Conservation (phyloP, 2,329 filamentous ascomycete genomes). For the Xylariaceae sp. region DNA sequence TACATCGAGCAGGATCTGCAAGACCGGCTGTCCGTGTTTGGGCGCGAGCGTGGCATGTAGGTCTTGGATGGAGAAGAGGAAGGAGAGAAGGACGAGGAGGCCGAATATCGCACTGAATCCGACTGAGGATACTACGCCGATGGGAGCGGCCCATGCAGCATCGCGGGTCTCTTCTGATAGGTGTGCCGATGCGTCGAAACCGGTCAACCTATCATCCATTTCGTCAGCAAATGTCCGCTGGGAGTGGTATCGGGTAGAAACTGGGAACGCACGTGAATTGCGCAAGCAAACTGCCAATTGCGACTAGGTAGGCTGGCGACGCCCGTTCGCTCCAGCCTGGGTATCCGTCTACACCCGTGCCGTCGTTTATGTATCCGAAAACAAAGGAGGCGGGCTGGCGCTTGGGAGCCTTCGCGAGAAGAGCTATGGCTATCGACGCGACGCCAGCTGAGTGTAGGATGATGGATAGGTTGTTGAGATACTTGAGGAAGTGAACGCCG, state of each 20-base stretch:
- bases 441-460: slow-evolving; percentile 50
- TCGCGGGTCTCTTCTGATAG: slow-evolving; percentile 53
- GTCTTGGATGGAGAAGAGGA: slow-evolving; percentile 56
- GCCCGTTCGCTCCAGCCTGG: slow-evolving; percentile 50
- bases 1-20: slow-evolving; percentile 54
- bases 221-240: background rate
- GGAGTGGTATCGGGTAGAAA: too few relatives aligned
- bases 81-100: slow-evolving; percentile 43
- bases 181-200: slow-evolving; percentile 53
- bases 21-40: slow-evolving; percentile 46
- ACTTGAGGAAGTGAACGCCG: slow-evolving; percentile 49
- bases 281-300: slow-evolving; percentile 48
- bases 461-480: slow-evolving; percentile 54
- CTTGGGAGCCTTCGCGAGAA: slow-evolving; percentile 52
- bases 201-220: slow-evolving; percentile 29
- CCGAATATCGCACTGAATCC: slow-evolving; percentile 42
- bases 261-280: slow-evolving; percentile 37
- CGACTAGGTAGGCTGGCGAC: slow-evolving; percentile 49
- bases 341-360: slow-evolving; percentile 40
- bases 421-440: slow-evolving; percentile 47
- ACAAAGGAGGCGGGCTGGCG: slow-evolving; percentile 52
- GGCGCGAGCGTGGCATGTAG: slow-evolving; percentile 44
- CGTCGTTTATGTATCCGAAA: slow-evolving; percentile 49
- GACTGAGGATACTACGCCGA: slow-evolving; percentile 53
- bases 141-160: slow-evolving; percentile 51